A percentile compares a stretch with the other conserved stretches of the same genome.
phyloP scores from a whole-genome alignment of 139 green algal genomes.

The Choricystis sp. region DNA sequence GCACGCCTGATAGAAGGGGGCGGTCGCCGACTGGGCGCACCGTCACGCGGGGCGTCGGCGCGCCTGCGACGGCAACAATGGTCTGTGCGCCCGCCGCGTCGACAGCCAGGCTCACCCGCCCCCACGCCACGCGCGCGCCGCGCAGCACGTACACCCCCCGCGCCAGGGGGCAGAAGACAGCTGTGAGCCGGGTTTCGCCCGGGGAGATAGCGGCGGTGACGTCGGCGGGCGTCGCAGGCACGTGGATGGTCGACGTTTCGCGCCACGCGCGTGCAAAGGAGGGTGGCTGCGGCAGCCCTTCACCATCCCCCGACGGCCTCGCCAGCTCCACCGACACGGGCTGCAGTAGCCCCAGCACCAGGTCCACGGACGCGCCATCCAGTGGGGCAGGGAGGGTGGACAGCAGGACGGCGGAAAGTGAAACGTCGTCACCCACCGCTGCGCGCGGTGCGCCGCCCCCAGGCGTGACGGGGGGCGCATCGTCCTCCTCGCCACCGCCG shows the following conservation, averaged over 20 bases:
- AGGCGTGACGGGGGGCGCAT: no score
- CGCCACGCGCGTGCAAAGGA: background rate
- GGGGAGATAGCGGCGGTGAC: background rate
- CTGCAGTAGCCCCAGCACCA: background rate
- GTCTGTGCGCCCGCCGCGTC: no score
- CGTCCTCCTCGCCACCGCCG: no score
- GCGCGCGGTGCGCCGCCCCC: no score
- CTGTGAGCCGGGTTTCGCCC: background rate
- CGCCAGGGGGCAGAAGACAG: background rate
- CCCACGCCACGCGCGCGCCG: background rate
- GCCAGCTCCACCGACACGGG: background rate
- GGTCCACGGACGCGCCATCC: background rate
- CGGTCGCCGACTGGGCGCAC: no score
- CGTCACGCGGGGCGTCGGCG: no score
- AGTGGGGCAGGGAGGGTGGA: background rate
- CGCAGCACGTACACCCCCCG: background rate
- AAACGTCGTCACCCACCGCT: background rate
- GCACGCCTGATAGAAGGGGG: background rate
- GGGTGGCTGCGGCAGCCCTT: background rate
- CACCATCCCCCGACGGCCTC: no score
- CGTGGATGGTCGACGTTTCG: background rate
- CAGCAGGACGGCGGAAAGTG: background rate
- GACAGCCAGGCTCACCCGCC: background rate
- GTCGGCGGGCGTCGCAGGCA: background rate
- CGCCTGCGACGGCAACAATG: no score